Conservation (phyloP, 2,329 filamentous ascomycete species). For the Alternaria hordeiaustralica region DNA sequence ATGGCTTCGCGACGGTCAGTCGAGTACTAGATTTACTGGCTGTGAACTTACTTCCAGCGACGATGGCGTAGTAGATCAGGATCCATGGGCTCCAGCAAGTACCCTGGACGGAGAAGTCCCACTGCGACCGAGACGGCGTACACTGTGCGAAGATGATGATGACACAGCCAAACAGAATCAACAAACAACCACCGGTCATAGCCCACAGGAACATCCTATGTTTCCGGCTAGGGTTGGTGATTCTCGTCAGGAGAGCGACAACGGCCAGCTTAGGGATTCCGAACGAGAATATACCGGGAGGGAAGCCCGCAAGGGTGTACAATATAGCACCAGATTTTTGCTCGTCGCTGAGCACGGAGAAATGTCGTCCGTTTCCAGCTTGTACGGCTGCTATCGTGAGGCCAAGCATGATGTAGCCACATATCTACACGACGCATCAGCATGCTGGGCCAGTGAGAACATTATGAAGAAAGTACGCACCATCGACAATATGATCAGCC, state of each 20-base stretch:
- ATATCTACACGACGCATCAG: neutral
- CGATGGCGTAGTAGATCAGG: neutral
- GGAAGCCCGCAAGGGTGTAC: neutral
- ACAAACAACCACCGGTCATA: neutral
- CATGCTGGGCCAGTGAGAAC: neutral
- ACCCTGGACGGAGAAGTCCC: neutral
- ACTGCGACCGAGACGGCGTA: neutral
- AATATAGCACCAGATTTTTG: neutral
- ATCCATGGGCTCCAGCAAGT: conserved; percentile 2
- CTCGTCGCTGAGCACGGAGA: neutral
- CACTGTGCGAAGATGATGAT: neutral
- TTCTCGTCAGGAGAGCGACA: neutral
- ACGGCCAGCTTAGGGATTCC: neutral
- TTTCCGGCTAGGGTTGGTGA: neutral
- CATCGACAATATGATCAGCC: neutral
- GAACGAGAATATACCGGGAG: neutral
- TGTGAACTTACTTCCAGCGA: neutral
- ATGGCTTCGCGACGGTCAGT: neutral
- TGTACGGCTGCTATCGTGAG: neutral
- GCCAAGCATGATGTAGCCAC: neutral
- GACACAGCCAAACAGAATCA: neutral
- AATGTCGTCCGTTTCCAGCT: neutral
- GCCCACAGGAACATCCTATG: neutral
- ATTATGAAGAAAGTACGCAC: neutral
- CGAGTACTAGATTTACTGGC: too few species aligned